Percentiles rank a stretch among this genome's conserved stretches.
phyloP scores from a whole-genome alignment of 2,329 filamentous ascomycete genomes.

The Ascochyta clinopodiicola region DNA sequence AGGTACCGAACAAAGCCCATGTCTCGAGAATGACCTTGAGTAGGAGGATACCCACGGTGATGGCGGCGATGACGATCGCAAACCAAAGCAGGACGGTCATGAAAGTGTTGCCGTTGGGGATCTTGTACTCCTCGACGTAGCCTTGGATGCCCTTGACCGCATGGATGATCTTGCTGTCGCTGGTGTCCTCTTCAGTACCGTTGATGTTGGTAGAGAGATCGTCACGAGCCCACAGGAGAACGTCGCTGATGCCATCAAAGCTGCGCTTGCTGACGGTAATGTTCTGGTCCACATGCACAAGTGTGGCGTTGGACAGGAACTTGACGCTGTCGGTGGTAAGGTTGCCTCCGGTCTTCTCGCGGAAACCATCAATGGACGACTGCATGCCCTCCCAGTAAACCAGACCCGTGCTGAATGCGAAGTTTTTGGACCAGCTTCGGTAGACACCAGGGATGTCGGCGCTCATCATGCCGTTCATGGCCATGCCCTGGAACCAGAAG shows the following conservation, averaged over 20 bases:
- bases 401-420: conserved; percentile 86
- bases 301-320: conserved; percentile 75
- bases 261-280: conserved; percentile 62
- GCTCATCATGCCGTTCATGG: conserved; percentile 95
- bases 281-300: conserved; percentile 71
- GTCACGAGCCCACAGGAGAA: conserved; percentile 63
- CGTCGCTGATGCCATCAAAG: conserved; percentile 46
- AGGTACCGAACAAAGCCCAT: conserved; percentile 88
- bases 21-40: conserved; percentile 90
- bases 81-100: conserved; percentile 93
- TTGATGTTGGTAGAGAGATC: conserved; percentile 37
- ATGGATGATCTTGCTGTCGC: conserved; percentile 56
- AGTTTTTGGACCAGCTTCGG: conserved; percentile 88
- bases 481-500: conserved; percentile 90
- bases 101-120: conserved; percentile 90
- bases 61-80: conserved; percentile 81
- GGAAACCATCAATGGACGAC: conserved; percentile 81
- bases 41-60: conserved; percentile 84
- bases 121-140: conserved; percentile 81
- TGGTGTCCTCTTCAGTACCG: conserved; percentile 48
- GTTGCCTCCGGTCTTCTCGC: conserved; percentile 81
- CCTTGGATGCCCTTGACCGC: conserved; percentile 78
- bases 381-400: conserved; percentile 85
- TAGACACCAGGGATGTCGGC: conserved; percentile 88
- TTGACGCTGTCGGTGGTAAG: conserved; percentile 79